A percentile compares a stretch with the other conserved stretches of the same genome.
phyloP scores from a whole-genome alignment of 768 basidiomycete genomes.

The Strobilomyces dryophilus region DNA sequence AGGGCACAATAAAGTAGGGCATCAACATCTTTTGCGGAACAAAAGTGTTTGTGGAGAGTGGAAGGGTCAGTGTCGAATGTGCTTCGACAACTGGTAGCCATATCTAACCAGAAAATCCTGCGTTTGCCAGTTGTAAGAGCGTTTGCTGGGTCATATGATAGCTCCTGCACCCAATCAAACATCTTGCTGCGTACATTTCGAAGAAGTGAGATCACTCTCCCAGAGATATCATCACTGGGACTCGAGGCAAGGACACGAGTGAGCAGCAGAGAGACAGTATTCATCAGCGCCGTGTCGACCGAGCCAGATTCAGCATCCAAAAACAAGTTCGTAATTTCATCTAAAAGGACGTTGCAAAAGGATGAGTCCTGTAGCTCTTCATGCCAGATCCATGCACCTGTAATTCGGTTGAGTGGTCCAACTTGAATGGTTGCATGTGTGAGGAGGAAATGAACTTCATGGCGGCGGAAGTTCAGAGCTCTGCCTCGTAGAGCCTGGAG shows the following conservation, averaged over 20 bases:
- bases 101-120: background rate
- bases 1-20: background rate
- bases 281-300: slow-evolving; percentile 26
- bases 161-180: background rate
- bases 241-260: background rate
- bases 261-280: slow-evolving; percentile 29
- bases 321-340: background rate
- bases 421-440: background rate
- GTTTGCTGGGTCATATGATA: background rate
- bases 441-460: background rate
- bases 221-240: background rate
- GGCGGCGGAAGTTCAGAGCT: background rate
- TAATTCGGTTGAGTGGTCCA: background rate
- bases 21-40: background rate
- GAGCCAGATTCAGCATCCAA: background rate
- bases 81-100: background rate
- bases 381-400: background rate
- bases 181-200: background rate
- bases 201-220: background rate
- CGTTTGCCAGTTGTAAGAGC: background rate
- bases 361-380: background rate
- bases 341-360: background rate
- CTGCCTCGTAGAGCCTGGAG: background rate
- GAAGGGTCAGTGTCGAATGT: background rate
- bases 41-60: background rate